Base-by-base conservation (phyloP, 78 protist genomes). In the Cavenderia fasciculata region DNA sequence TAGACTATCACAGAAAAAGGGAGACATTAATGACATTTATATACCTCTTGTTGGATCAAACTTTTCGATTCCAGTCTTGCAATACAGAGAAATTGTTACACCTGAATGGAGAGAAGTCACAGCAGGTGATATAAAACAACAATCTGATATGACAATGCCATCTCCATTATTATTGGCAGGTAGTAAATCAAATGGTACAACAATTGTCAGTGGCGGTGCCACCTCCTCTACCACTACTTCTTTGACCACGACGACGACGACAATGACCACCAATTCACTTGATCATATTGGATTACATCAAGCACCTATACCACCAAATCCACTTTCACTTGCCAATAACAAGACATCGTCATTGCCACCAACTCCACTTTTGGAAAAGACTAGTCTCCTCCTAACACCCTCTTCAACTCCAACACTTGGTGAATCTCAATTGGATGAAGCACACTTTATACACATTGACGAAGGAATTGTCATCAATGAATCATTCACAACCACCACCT, bases 71-170 rank as follows among this genome's bases (percentile, higher is more conserved):
- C 51, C 54, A 25, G 70, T 43, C 21, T 40, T 68, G 2, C 65
- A 59, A 7, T 82, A 82, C 29, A 82, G 56, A 40, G 90, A 82
- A 47, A 82, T 82, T 56, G 38, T 69, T 2, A 82, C 90, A 47
- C 90, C 90, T 19, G 90, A 82, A 56, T 82, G 90, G 90, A 82
- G 90, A 82, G 90, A 82, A 25, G 84, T 74, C 11, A 38, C 61
- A 5, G 27, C 23, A 23, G 6, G 4, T 3, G 41, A 62, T 29
- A 62, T 38, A 7, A 59, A 4, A 31, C 66, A 6, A 18, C 47
- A 27, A 25, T 6, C 12, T 59, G n/a, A 47, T 36, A 27, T 63
- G 2, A 27, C 63, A 27, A 63, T 59, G 51, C 71, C 85, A 10
- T 74, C 85, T 10, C 71, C 85, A 18, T 41, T 59, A 18, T 36